phyloP scores from a whole-genome alignment of 768 basidiomycete species.

The Tephrocybe sp. region DNA sequence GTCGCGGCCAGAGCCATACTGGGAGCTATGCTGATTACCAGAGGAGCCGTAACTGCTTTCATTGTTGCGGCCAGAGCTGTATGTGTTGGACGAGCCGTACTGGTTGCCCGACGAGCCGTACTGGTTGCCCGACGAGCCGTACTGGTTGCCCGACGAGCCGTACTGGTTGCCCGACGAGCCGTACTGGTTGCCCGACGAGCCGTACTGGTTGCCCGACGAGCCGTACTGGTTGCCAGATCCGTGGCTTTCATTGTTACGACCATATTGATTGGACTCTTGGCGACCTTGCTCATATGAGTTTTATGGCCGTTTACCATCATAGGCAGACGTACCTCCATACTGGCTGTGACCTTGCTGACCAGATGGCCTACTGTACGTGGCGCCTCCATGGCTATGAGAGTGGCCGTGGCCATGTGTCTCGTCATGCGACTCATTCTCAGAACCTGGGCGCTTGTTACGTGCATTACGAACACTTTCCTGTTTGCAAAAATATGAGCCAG shows the following conservation, averaged over 20 bases:
- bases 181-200: not conserved
- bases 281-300: not conserved
- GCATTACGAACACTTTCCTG: conserved; percentile 55
- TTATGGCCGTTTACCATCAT: not conserved
- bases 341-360: conserved; percentile 12
- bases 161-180: conserved; percentile 5
- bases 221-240: not conserved
- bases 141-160: conserved; percentile 3
- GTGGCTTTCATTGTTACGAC: not conserved
- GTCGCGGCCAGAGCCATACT: no score
- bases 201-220: conserved; percentile 6
- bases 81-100: conserved; percentile 4
- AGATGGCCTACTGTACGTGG: not conserved
- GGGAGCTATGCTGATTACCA: conserved; percentile 1
- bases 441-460: conserved; percentile 55
- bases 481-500: not conserved
- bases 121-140: conserved; percentile 6
- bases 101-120: conserved; percentile 4
- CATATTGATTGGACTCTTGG: conserved; percentile 6
- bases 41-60: conserved; percentile 3
- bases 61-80: no score
- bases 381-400: conserved; percentile 12
- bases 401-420: conserved; percentile 29
- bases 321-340: conserved; percentile 7
- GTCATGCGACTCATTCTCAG: conserved; percentile 37